These are phyloP conservation scores for Pelargonium nanum DNA, from an alignment of 345 rosid species.

Conservation along the genomic window DNA sequence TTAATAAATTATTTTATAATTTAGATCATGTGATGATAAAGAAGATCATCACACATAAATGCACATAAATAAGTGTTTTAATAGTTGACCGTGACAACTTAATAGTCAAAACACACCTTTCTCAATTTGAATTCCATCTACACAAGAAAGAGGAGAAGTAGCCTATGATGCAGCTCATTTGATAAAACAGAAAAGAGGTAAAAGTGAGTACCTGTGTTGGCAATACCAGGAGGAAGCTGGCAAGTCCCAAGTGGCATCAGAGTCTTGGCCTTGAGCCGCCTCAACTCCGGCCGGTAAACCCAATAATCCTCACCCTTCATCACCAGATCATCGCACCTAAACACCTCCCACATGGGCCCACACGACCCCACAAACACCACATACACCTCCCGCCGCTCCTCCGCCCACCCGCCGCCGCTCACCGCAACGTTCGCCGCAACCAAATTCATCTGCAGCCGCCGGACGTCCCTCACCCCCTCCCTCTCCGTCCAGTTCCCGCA, in stretches of 20 bases:
- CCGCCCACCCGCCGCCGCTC: constrained; percentile 21
- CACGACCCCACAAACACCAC: constrained; percentile 54
- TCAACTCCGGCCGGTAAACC: constrained; percentile 62
- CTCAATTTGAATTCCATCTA: too few relatives aligned
- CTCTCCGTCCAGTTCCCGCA: constrained; percentile 28
- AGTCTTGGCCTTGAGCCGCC: constrained; percentile 47
- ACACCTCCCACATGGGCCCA: constrained; percentile 77
- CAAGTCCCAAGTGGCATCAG: constrained; percentile 84
- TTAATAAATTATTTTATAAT: too few relatives aligned
- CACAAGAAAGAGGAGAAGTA: too few relatives aligned
- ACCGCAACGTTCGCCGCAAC: constrained; percentile 71
- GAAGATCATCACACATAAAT: too few relatives aligned
- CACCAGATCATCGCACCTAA: constrained; percentile 60
- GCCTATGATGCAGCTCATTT: too few relatives aligned
- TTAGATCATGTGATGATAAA: too few relatives aligned
- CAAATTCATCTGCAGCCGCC: constrained; percentile 67
- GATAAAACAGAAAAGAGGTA: not conserved
- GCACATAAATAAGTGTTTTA: too few relatives aligned
- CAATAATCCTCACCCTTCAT: constrained; percentile 39
- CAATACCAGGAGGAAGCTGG: constrained; percentile 42
- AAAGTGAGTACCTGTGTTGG: constrained; percentile 31
- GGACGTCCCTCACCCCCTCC: constrained; percentile 48
- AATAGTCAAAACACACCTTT: too few relatives aligned
- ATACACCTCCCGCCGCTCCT: constrained; percentile 17
- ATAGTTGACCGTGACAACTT: too few relatives aligned